Conservation (phyloP, 176 grass and related monocot genomes). For the Elymus sibiricus region DNA sequence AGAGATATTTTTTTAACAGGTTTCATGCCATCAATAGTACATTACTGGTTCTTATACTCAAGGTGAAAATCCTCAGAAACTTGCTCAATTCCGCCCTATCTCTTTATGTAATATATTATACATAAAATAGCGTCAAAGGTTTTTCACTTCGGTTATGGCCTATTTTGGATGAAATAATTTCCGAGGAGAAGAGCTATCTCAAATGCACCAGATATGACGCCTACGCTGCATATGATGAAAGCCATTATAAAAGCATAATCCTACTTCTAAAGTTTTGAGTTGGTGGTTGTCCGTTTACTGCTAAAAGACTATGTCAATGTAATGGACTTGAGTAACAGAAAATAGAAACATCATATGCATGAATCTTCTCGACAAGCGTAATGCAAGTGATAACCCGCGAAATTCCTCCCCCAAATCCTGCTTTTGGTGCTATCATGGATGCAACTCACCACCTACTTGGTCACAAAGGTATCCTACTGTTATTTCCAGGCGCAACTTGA, state of each 20-base stretch:
- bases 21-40: neutral
- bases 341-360: slow-evolving; percentile 14
- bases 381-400: neutral
- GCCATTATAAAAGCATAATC: too few species aligned
- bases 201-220: too few species aligned
- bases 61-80: neutral
- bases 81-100: too few species aligned
- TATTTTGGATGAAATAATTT: too few species aligned
- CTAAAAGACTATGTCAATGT: neutral
- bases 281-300: too few species aligned
- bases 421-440: neutral
- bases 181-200: too few species aligned
- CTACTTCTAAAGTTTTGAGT: too few species aligned
- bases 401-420: slow-evolving; percentile 5
- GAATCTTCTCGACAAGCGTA: neutral
- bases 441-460: neutral
- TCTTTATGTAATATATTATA: too few species aligned
- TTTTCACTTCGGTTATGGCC: too few species aligned
- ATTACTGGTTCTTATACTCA: neutral
- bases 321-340: slow-evolving; percentile 16
- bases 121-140: too few species aligned
- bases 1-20: too few species aligned
- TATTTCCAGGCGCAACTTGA: neutral
- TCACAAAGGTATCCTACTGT: neutral
- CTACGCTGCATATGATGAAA: too few species aligned